Conservation (phyloP, 1,284 basidiomycete genomes). For the Ceratobasidium sp. region DNA sequence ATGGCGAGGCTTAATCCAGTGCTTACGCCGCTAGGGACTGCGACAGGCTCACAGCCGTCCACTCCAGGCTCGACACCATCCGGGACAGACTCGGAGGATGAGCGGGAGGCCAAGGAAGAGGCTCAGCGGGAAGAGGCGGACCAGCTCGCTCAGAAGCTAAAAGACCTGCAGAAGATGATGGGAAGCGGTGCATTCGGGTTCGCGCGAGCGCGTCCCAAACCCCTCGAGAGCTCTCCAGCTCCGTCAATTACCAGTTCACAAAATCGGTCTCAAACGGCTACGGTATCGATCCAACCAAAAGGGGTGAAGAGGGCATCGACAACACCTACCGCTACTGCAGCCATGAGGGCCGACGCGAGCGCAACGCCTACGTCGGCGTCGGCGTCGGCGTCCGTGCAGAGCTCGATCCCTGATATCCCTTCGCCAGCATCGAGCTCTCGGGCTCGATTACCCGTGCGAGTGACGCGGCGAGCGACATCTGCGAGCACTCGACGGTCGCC, state of each 20-base stretch:
- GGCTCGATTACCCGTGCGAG: conserved; percentile 62
- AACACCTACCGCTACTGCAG: conserved; percentile 70
- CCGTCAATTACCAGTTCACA: conserved; percentile 46
- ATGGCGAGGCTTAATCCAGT: conserved; percentile 54
- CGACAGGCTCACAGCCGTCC: conserved; percentile 61
- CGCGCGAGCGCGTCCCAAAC: conserved; percentile 63
- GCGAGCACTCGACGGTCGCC: conserved; percentile 66
- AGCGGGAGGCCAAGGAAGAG: conserved; percentile 71
- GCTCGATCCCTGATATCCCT: conserved; percentile 81
- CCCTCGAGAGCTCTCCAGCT: conserved; percentile 45
- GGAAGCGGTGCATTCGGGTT: conserved; percentile 78
- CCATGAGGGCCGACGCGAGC: conserved; percentile 48
- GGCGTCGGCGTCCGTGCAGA: conserved; percentile 67
- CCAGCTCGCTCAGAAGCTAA: conserved; percentile 70
- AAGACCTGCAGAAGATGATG: conserved; percentile 75
- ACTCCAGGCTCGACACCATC: conserved; percentile 60
- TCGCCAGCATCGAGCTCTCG: conserved; percentile 71
- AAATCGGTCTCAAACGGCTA: conserved; percentile 23
- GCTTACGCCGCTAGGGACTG: conserved; percentile 66
- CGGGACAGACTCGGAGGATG: conserved; percentile 53
- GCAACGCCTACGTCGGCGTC: conserved; percentile 59
- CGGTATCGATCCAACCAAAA: conserved; percentile 25
- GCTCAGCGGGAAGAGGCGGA: conserved; percentile 75
- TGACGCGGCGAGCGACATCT: conserved; percentile 47
- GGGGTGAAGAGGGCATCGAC: conserved; percentile 9